Evolutionary conservation across 1,139 yeast species (phyloP).

Genomic region (Blastobotrys buckinghamii): DNA sequence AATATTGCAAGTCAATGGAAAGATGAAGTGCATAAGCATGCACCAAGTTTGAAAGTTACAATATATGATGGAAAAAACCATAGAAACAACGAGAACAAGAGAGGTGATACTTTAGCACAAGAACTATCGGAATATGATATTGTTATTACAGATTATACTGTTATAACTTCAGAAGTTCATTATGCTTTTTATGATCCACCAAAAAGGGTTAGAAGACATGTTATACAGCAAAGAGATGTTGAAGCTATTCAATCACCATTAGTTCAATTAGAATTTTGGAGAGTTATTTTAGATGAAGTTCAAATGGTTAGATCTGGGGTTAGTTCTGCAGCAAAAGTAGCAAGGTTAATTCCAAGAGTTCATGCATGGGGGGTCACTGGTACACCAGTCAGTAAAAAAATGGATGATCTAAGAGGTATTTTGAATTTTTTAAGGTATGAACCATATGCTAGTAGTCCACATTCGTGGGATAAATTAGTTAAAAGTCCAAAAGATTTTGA

Average conservation of each 20-base stretch:
- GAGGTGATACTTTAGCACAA: constrained; percentile 37
- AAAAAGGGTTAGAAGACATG: constrained; percentile 14
- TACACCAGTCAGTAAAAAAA: constrained; percentile 69
- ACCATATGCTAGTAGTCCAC: constrained; percentile 48
- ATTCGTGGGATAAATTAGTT: constrained; percentile 30
- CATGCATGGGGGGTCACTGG: constrained; percentile 98
- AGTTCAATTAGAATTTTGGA: constrained; percentile 80
- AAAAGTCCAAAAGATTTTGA: constrained; percentile 40
- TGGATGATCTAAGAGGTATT: constrained; percentile 65
- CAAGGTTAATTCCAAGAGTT: constrained; percentile 69
- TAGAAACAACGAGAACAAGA: too few species aligned
- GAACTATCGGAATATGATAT: constrained; percentile 55
- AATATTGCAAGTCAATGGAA: constrained; percentile 82
- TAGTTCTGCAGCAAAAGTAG: constrained; percentile 73
- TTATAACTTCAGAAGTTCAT: constrained; percentile 70
- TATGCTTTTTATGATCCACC: constrained; percentile 64
- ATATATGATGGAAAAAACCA: constrained; percentile 52
- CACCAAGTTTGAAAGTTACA: constrained; percentile 51
- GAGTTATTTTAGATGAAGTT: constrained; percentile 87
- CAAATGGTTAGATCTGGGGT: constrained; percentile 81
- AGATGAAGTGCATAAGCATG: constrained; percentile 58
- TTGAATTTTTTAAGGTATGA: constrained; percentile 57
- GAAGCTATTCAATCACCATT: constrained; percentile 50
- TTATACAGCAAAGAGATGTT: constrained; percentile 21
- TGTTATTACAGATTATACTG: constrained; percentile 73